Evolutionary conservation across 2,329 filamentous ascomycete species (phyloP).

Genomic region (Trichoderma polysporum): DNA sequence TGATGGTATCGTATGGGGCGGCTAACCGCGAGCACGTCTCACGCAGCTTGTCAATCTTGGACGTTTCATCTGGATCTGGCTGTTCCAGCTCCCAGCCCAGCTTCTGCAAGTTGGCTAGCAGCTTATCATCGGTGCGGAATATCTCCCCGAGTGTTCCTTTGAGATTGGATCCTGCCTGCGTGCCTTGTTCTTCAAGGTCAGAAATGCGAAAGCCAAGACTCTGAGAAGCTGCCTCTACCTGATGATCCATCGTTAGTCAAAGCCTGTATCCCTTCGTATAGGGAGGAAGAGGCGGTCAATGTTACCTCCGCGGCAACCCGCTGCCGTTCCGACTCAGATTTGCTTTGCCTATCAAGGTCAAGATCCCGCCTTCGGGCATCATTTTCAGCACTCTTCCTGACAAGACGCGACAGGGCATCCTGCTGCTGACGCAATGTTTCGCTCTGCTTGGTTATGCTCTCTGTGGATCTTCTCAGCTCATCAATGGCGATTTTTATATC

Average conservation of each 20-base stretch:
- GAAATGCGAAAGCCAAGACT: slow-evolving; percentile 46
- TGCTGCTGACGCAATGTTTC: slow-evolving; percentile 61
- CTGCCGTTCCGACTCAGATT: slow-evolving; percentile 40
- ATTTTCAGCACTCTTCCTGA: slow-evolving; percentile 41
- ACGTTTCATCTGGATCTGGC: slow-evolving; percentile 51
- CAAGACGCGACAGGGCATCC: slow-evolving; percentile 54
- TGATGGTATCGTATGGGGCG: not conserved
- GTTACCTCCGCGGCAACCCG: slow-evolving; percentile 45
- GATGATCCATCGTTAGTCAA: not conserved
- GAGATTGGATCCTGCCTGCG: slow-evolving; percentile 44
- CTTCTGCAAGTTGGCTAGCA: slow-evolving; percentile 65
- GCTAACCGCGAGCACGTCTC: slow-evolving; percentile 54
- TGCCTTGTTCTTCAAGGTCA: slow-evolving; percentile 53
- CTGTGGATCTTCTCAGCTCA: slow-evolving; percentile 64
- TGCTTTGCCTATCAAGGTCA: slow-evolving; percentile 31
- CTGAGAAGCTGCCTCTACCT: slow-evolving; percentile 52
- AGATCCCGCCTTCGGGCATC: slow-evolving; percentile 32
- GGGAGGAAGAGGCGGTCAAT: not conserved
- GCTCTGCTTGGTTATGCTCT: slow-evolving; percentile 62
- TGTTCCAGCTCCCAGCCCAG: slow-evolving; percentile 60
- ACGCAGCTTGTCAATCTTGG: slow-evolving; percentile 56
- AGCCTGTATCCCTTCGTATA: not conserved
- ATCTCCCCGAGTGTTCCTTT: slow-evolving; percentile 50
- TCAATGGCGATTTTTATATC: slow-evolving; percentile 62
- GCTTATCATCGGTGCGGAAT: slow-evolving; percentile 62